phyloP scores from a whole-genome alignment of 2,329 filamentous ascomycete species.

The Colletotrichum brevisporum region DNA sequence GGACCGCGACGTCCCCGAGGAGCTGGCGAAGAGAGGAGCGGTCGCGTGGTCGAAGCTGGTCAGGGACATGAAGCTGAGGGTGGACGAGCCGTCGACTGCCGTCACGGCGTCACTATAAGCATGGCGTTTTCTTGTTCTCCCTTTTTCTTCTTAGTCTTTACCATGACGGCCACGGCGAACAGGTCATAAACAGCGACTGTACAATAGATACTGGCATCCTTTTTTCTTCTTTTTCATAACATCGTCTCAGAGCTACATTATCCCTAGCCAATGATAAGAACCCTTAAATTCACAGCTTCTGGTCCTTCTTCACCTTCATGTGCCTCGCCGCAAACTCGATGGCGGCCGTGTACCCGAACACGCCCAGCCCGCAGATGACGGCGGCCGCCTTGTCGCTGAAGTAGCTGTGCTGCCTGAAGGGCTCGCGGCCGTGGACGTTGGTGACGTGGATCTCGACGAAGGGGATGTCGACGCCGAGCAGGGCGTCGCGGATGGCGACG shows the following conservation, averaged over 20 bases:
- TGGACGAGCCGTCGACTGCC: slow-evolving; percentile 45
- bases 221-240: background rate
- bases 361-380: slow-evolving; percentile 79
- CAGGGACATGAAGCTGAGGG: slow-evolving; percentile 52
- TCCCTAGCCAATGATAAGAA: background rate
- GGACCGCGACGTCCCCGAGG: slow-evolving; percentile 64
- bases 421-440: slow-evolving; percentile 81
- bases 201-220: slow-evolving; percentile 18
- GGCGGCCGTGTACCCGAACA: slow-evolving; percentile 73
- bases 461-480: slow-evolving; percentile 77
- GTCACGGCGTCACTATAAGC: slow-evolving; percentile 53
- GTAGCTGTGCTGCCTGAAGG: slow-evolving; percentile 75
- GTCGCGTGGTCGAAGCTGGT: slow-evolving; percentile 66
- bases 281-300: slow-evolving; percentile 12
- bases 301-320: slow-evolving; percentile 56
- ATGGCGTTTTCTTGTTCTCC: background rate
- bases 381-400: slow-evolving; percentile 82
- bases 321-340: slow-evolving; percentile 67
- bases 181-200: slow-evolving; percentile 23
- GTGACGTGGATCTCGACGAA: slow-evolving; percentile 85
- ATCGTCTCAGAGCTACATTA: too few relatives aligned
- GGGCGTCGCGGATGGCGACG: slow-evolving; percentile 81
- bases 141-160: too few relatives aligned
- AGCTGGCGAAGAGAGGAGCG: slow-evolving; percentile 70
- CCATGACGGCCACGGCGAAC: too few relatives aligned